Evolutionary conservation across 2,329 filamentous ascomycete genomes (phyloP).

Genomic region (Thielaviopsis populi): DNA sequence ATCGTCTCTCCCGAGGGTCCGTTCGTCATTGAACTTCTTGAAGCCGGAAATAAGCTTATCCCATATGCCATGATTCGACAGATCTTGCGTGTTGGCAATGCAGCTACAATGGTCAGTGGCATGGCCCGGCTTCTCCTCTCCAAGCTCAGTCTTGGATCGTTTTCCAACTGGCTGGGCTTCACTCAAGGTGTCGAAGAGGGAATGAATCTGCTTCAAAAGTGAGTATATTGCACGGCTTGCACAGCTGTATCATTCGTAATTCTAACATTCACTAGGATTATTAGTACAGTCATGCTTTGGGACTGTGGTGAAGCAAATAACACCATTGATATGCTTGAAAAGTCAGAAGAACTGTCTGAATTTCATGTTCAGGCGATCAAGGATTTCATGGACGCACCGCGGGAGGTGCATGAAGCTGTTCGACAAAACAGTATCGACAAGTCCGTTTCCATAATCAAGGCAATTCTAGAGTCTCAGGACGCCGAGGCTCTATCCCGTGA

Average conservation of each 20-base stretch:
- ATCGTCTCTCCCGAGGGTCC: slow-evolving; percentile 61
- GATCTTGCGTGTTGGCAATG: slow-evolving; percentile 61
- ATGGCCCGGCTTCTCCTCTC: slow-evolving; percentile 59
- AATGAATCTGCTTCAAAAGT: slow-evolving; percentile 62
- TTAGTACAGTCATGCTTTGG: slow-evolving; percentile 57
- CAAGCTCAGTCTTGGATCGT: slow-evolving; percentile 58
- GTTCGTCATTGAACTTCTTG: slow-evolving; percentile 54
- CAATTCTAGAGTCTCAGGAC: slow-evolving; percentile 45
- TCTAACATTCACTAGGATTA: slow-evolving; percentile 38
- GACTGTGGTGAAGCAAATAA: slow-evolving; percentile 57
- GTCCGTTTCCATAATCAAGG: slow-evolving; percentile 46
- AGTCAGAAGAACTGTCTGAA: slow-evolving; percentile 37
- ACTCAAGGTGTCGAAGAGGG: slow-evolving; percentile 59
- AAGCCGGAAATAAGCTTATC: slow-evolving; percentile 53
- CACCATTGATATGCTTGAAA: slow-evolving; percentile 48
- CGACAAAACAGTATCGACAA: slow-evolving; percentile 39
- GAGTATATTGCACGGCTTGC: background rate
- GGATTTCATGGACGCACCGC: slow-evolving; percentile 37
- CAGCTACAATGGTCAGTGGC: slow-evolving; percentile 65
- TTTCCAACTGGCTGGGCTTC: slow-evolving; percentile 67
- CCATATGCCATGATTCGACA: slow-evolving; percentile 60
- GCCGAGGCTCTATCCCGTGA: slow-evolving; percentile 24
- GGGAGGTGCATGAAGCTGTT: slow-evolving; percentile 42
- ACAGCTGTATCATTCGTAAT: background rate
- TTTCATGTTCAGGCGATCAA: slow-evolving; percentile 47